phyloP scores from a whole-genome alignment of 768 basidiomycete species.

The Termitomyces sp. region DNA sequence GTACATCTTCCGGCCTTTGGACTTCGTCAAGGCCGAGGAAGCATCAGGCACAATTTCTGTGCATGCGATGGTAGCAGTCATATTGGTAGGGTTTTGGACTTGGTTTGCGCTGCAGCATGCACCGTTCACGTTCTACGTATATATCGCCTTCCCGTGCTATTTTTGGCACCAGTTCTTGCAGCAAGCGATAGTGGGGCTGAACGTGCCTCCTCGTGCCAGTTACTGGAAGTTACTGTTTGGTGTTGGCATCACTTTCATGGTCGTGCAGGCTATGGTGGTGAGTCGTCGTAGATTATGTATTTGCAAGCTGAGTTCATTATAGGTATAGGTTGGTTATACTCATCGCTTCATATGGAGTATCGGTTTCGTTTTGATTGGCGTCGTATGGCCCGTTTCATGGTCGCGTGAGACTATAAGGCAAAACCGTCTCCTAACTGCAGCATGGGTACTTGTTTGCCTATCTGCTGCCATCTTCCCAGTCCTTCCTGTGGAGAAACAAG shows the following conservation, averaged over 20 bases:
- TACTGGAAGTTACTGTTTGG: constrained; percentile 19
- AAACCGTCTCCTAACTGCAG: constrained; percentile 19
- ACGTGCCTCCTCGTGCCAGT: not conserved
- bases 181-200: constrained; percentile 18
- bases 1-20: constrained; percentile 45
- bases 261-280: constrained; percentile 72
- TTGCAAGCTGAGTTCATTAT: not conserved
- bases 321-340: constrained; percentile 58
- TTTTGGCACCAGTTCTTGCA: constrained; percentile 63
- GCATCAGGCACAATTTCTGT: constrained; percentile 4
- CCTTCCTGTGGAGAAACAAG: constrained; percentile 66
- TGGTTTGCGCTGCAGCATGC: constrained; percentile 60
- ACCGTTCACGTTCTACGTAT: constrained; percentile 72
- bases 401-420: constrained; percentile 24
- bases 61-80: constrained; percentile 16
- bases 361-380: constrained; percentile 56
- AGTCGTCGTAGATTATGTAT: constrained; percentile 21
- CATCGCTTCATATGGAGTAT: constrained; percentile 67
- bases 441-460: constrained; percentile 49
- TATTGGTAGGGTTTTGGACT: constrained; percentile 34
- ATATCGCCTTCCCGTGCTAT: constrained; percentile 69
- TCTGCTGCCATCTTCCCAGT: constrained; percentile 65
- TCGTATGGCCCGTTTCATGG: constrained; percentile 66
- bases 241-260: constrained; percentile 29
- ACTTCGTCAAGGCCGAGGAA: constrained; percentile 6